These are phyloP conservation scores for Pyrus hybrid DNA, from an alignment of 331 rosid species.

Conservation along the genomic window DNA sequence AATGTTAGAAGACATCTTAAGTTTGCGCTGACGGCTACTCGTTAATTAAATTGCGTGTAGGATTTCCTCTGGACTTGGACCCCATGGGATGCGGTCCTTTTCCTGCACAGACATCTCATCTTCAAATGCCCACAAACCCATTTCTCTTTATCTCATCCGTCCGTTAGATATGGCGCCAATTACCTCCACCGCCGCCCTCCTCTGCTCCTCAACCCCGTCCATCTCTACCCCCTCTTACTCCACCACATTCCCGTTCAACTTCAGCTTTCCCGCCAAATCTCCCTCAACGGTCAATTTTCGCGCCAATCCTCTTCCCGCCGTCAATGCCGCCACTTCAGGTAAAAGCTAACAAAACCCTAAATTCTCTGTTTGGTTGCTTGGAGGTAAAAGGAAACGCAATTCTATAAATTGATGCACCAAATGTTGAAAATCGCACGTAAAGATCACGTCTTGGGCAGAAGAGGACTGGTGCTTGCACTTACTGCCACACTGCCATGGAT, in stretches of 20 bases:
- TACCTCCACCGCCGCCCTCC: slow-evolving; percentile 23
- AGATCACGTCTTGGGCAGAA: slow-evolving; percentile 32
- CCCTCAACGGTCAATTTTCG: slow-evolving; percentile 23
- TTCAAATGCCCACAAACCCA: background rate
- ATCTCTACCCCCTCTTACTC: background rate
- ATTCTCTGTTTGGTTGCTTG: background rate
- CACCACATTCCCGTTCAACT: slow-evolving; percentile 5
- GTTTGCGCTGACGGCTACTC: too few relatives aligned
- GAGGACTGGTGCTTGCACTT: slow-evolving; percentile 40
- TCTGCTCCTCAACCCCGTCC: background rate
- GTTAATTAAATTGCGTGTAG: background rate
- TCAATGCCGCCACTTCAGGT: background rate
- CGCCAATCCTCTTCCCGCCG: slow-evolving; percentile 10
- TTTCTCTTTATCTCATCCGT: slow-evolving; percentile 4
- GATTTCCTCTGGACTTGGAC: background rate
- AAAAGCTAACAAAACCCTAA: background rate
- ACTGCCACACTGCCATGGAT: slow-evolving; percentile 55
- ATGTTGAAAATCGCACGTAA: slow-evolving; percentile 4
- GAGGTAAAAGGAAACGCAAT: background rate
- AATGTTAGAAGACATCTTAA: too few relatives aligned
- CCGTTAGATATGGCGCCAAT: slow-evolving; percentile 32
- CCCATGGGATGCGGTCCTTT: background rate
- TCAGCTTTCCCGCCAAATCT: slow-evolving; percentile 39
- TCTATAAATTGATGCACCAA: background rate
- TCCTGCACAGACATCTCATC: background rate